Evolutionary conservation across 768 basidiomycete genomes (phyloP).

Genomic region (Boletus rubroflammeus): DNA sequence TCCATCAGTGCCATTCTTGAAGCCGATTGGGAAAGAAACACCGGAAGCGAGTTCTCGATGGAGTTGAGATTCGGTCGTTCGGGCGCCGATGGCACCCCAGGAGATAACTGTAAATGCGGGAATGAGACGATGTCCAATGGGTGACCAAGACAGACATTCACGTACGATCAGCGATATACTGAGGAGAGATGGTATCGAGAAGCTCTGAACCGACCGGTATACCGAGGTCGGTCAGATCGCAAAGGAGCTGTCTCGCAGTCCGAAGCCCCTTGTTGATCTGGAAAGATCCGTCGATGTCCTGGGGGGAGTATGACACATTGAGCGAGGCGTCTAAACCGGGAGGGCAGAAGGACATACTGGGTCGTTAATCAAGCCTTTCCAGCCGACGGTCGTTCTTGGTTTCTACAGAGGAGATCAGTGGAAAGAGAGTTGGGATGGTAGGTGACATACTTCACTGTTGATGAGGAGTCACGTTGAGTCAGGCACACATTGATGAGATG

Average conservation of each 20-base stretch:
- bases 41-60: conserved; percentile 96
- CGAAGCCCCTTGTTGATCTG: conserved; percentile 95
- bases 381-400: conserved; percentile 96
- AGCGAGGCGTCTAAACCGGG: not conserved
- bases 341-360: conserved; percentile 39
- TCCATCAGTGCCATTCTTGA: conserved; percentile 99
- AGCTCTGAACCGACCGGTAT: conserved; percentile 94
- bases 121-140: not conserved
- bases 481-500: conserved; percentile 6
- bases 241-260: conserved; percentile 81
- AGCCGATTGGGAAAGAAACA: conserved; percentile 96
- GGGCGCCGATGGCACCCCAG: conserved; percentile 96
- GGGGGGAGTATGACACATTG: not conserved
- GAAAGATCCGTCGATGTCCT: conserved; percentile 90
- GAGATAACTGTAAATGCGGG: conserved; percentile 51
- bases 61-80: conserved; percentile 96
- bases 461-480: conserved; percentile 34
- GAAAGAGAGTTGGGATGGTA: not conserved
- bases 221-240: conserved; percentile 85
- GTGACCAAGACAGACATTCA: not conserved
- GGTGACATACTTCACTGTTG: conserved; percentile 37
- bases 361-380: conserved; percentile 95
- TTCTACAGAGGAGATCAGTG: conserved; percentile 49
- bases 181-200: conserved; percentile 81
- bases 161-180: conserved; percentile 75